Evolutionary conservation across 805 yeast genomes (phyloP), one percentile per base, ranked within the genome.

Genomic region (Pichia deserticola): DNA sequence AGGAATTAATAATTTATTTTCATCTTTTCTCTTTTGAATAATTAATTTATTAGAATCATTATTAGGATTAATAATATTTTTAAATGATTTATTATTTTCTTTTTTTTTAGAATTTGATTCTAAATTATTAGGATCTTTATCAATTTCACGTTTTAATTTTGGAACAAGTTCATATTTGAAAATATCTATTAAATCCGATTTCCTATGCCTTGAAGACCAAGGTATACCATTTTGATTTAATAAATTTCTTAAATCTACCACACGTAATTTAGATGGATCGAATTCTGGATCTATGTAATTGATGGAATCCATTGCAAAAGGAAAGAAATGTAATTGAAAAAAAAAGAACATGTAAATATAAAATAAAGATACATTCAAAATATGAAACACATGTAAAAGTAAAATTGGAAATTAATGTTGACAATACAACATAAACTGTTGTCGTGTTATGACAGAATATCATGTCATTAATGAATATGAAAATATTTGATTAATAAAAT

Each of bases 171-270:
- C 47, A 6, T 48, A 42, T 11, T 39, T 34, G 25, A 57, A 49
- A 20, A 58, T 32, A n/a, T 49, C 40, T 12, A 86, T 64, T 50
- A 89, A 71, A 27, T 77, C 79, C 3, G 78, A 71, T 63, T 90
- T 89, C 60, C 81, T 84, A 9, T 85, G 79, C 44, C 72, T 70
- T 1, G 82, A 65, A 0, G 83, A 70, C 61, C 72, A 78, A 0
- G 62, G 61, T 13, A 89, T 69, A n/a, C 75, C 72, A 60, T 86
- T 74, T 42, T 74, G 76, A 9, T 67, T 63, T 40, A 90, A 69
- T 25, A 86, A 71, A 30, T 76, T 71, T 57, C 87, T 76, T 59
- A 89, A 71, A 52, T 85, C 81, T 5, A 85, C 78, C 29, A 86
- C 84, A 52, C 79, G 79, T 51, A 84, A 68, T 28, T 72, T 64